These are phyloP conservation scores for Tylopilus rubrobrunneus DNA, from an alignment of 768 basidiomycete species.

Conservation along the genomic window DNA sequence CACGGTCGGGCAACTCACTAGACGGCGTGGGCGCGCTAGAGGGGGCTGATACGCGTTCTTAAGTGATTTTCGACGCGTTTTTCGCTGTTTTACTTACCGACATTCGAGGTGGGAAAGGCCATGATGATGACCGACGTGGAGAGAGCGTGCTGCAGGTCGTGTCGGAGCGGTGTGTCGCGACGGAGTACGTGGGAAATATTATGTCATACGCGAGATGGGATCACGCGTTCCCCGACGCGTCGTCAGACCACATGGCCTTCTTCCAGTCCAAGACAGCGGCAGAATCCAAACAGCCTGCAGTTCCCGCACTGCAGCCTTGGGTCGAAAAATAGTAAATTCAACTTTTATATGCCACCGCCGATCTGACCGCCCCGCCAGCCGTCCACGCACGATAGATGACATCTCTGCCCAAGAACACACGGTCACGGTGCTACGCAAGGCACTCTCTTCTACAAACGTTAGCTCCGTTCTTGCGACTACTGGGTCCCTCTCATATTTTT, in stretches of 20 bases:
- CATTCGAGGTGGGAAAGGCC: slow-evolving; percentile 11
- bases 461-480: neutral
- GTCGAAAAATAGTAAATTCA: slow-evolving; percentile 92
- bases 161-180: slow-evolving; percentile 17
- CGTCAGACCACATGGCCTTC: slow-evolving; percentile 54
- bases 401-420: slow-evolving; percentile 97
- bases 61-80: slow-evolving; percentile 2
- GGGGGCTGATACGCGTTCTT: slow-evolving; percentile 9
- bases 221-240: slow-evolving; percentile 49
- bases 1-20: slow-evolving; percentile 14
- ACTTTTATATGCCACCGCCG: neutral
- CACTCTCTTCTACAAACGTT: slow-evolving; percentile 90
- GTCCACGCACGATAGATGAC: slow-evolving; percentile 97
- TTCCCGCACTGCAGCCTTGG: slow-evolving; percentile 82
- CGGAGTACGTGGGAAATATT: slow-evolving; percentile 28
- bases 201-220: slow-evolving; percentile 35
- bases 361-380: slow-evolving; percentile 44
- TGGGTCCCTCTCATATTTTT: slow-evolving; percentile 11
- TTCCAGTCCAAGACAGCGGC: slow-evolving; percentile 48
- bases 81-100: slow-evolving; percentile 14
- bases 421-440: slow-evolving; percentile 85
- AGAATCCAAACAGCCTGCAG: slow-evolving; percentile 42
- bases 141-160: slow-evolving; percentile 13
- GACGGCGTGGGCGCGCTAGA: slow-evolving; percentile 7
- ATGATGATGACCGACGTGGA: slow-evolving; percentile 22